A percentile compares a stretch with the other conserved stretches of the same genome.
Conservation (phyloP, 1,139 yeast genomes). For the Nakaseomyces bracarensis region DNA sequence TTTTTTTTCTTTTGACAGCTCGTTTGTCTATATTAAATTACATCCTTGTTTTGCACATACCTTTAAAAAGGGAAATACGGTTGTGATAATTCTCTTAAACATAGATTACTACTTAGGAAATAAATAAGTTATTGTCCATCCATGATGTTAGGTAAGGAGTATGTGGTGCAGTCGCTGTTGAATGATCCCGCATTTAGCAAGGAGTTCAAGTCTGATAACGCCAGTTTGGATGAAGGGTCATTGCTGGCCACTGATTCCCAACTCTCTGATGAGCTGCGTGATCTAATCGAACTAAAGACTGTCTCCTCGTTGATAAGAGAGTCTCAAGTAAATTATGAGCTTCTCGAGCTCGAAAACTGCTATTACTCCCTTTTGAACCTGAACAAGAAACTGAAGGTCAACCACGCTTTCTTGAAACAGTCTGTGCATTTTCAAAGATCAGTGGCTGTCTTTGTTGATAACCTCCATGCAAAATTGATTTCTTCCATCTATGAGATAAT, state of each 20-base stretch:
- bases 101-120: no score
- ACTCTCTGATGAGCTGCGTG: conserved; percentile 20
- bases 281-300: conserved; percentile 16
- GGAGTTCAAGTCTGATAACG: background rate
- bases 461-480: conserved; percentile 22
- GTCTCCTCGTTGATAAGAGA: conserved; percentile 21
- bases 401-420: conserved; percentile 15
- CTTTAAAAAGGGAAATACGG: no score
- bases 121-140: background rate
- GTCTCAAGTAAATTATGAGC: conserved; percentile 23
- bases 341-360: conserved; percentile 27
- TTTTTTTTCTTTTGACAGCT: background rate
- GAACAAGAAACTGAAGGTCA: conserved; percentile 19
- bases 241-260: conserved; percentile 1
- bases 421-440: conserved; percentile 27
- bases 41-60: no score
- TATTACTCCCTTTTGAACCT: conserved; percentile 25
- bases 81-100: no score
- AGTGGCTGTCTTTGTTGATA: conserved; percentile 21
- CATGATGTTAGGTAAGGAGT: background rate
- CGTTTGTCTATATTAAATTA: no score
- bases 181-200: background rate
- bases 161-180: background rate
- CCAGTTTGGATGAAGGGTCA: background rate
- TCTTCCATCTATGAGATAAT: conserved; percentile 16